A percentile compares a stretch with the other conserved stretches of the same genome.
phyloP scores from a whole-genome alignment of 2,329 filamentous ascomycete genomes.

The Huntiella bhutanensis region DNA sequence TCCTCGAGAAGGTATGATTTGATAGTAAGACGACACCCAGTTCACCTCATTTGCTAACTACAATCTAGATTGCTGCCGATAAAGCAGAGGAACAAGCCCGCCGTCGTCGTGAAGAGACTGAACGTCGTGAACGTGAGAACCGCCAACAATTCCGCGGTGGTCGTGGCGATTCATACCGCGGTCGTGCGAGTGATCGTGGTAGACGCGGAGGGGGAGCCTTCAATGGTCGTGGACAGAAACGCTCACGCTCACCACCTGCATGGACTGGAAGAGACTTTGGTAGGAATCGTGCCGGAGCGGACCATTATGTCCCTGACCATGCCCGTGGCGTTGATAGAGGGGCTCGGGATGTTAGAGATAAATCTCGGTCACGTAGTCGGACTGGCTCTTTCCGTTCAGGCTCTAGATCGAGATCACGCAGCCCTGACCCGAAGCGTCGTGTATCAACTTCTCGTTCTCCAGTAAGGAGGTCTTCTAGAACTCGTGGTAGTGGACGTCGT shows the following conservation, averaged over 20 bases:
- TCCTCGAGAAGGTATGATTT: slow-evolving; percentile 67
- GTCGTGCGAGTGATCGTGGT: slow-evolving; percentile 26
- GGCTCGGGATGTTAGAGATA: not conserved
- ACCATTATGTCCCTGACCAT: slow-evolving; percentile 29
- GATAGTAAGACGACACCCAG: not conserved
- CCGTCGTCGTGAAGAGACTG: slow-evolving; percentile 50
- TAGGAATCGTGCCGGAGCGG: slow-evolving; percentile 22
- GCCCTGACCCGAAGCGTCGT: slow-evolving; percentile 29
- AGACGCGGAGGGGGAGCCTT: slow-evolving; percentile 22
- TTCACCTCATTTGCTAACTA: not conserved
- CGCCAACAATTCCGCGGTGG: slow-evolving; percentile 33
- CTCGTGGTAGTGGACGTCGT: slow-evolving; percentile 17
- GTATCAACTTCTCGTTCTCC: slow-evolving; percentile 21
- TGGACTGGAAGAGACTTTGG: slow-evolving; percentile 26
- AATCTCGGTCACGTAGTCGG: slow-evolving; percentile 14
- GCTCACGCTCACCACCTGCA: slow-evolving; percentile 29
- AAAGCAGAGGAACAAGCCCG: slow-evolving; percentile 60
- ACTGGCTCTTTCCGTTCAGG: slow-evolving; percentile 18
- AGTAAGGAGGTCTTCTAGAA: not conserved
- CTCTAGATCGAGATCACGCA: slow-evolving; percentile 30
- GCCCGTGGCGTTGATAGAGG: slow-evolving; percentile 14
- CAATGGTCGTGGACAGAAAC: slow-evolving; percentile 23
- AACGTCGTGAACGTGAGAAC: slow-evolving; percentile 50
- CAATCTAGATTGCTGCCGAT: slow-evolving; percentile 54
- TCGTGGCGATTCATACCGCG: slow-evolving; percentile 31